Evolutionary conservation across 2,329 filamentous ascomycete species (phyloP).

Genomic region (Geosmithia flava): DNA sequence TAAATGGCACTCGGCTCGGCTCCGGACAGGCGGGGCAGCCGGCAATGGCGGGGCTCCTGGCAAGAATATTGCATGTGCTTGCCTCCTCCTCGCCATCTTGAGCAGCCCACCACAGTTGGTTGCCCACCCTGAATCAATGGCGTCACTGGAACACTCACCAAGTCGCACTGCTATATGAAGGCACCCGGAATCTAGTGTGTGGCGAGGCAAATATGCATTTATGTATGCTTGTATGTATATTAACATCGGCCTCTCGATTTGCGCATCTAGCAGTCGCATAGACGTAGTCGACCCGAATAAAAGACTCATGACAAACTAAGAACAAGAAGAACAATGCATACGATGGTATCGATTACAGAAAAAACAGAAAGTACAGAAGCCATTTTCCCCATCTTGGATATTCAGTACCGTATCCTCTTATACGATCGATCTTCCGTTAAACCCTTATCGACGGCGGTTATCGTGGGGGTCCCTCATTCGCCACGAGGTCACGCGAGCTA

Average conservation of each 20-base stretch:
- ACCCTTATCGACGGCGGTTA: neutral
- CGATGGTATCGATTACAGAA: too few species aligned
- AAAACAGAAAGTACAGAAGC: too few species aligned
- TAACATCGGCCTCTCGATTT: too few species aligned
- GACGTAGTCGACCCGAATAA: too few species aligned
- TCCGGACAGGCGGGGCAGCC: constrained; percentile 2
- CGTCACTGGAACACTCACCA: neutral
- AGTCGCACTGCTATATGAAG: neutral
- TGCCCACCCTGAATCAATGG: neutral
- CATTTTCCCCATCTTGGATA: too few species aligned
- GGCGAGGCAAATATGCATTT: too few species aligned
- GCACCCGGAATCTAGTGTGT: neutral
- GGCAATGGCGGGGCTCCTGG: neutral
- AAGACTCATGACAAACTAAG: too few species aligned
- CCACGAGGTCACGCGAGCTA: neutral
- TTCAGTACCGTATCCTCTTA: neutral
- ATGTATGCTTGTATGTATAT: too few species aligned
- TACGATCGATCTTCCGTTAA: neutral
- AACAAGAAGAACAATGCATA: too few species aligned
- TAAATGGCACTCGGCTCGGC: neutral
- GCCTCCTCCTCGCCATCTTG: neutral
- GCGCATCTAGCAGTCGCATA: too few species aligned
- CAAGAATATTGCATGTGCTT: neutral
- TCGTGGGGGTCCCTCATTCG: neutral
- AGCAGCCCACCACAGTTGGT: neutral